A percentile compares a stretch with the other conserved stretches of the same genome.
phyloP scores from a whole-genome alignment of 345 rosid genomes.

The Lepidium sativum region DNA sequence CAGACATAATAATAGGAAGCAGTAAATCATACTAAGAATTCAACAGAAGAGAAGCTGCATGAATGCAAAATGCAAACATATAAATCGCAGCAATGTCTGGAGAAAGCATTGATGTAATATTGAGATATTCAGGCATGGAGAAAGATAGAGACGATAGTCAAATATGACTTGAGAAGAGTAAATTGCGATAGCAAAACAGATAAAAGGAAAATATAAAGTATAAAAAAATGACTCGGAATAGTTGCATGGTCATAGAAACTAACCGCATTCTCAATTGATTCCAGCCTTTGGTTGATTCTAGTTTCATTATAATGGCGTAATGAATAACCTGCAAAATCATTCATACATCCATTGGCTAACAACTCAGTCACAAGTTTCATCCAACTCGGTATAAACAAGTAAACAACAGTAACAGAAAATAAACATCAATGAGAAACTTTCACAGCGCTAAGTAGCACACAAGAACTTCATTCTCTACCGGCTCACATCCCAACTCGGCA shows the following conservation, averaged over 20 bases:
- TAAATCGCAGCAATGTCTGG: too few species aligned
- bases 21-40: background rate
- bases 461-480: background rate
- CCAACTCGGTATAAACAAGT: background rate
- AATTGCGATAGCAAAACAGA: too few species aligned
- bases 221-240: too few species aligned
- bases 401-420: background rate
- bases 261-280: conserved; percentile 62
- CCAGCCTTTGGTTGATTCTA: conserved; percentile 57
- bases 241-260: conserved; percentile 8
- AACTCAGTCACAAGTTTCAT: background rate
- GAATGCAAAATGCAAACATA: conserved; percentile 4
- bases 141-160: too few species aligned
- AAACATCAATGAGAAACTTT: background rate
- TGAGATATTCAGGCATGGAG: too few species aligned
- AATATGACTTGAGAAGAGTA: too few species aligned
- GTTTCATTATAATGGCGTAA: conserved; percentile 46
- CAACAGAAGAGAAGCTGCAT: background rate
- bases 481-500: background rate
- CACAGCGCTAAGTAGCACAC: background rate
- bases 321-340: conserved; percentile 48
- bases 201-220: too few species aligned
- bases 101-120: background rate
- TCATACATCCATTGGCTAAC: conserved; percentile 14
- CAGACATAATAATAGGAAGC: background rate